Base-by-base conservation (phyloP, 192 early-diverging fungal species). In the Glomus cerebriforme region DNA sequence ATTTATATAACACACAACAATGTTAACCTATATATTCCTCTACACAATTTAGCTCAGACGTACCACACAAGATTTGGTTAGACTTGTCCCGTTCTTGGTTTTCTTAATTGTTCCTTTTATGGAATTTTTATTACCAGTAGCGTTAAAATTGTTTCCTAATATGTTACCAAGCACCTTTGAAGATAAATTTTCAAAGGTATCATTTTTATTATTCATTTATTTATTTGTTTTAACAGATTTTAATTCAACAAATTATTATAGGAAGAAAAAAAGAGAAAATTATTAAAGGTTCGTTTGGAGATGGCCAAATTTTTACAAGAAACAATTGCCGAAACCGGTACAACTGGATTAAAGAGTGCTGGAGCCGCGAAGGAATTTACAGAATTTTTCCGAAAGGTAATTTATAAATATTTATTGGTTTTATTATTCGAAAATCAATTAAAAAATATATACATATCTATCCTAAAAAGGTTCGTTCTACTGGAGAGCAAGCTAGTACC, bases 81-180 rank as follows among this genome's bases (percentile, higher is more conserved):
- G 96, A 19, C 83, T 99, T 70, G 90, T 98, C 59, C 97, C 97
- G 34, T 97, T 99, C 80, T 86, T 94, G 13, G 89, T 98, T 79
- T 96, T 99, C 80, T 77, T 99, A 34, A 86, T 95, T 62, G 93
- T 99, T 43, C 97, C 97, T 58, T 99, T 99, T 84, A 91, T 95
- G 81, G 97, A 99, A 86, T 87, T 99, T n/a, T 86, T 96, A 60
- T 84, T 99, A 45, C 97, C 97, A 13, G 88, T 99, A 35, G 89
- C 95, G 9, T 84, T 99, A 64, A 93, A 94, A 83, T 84, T 99
- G 62, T 99, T 98, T 91, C 97, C 97, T 27, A 94, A 96, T 80
- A 97, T 99, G 95, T 83, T 99, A 45, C 97, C 97, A 12, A 93
- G 92, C 73, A 99, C 97, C 6, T 99, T 96, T 86, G 96, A 97